Conservation (phyloP, 2,329 filamentous ascomycete genomes). For the Phyllosticta citriasiana region DNA sequence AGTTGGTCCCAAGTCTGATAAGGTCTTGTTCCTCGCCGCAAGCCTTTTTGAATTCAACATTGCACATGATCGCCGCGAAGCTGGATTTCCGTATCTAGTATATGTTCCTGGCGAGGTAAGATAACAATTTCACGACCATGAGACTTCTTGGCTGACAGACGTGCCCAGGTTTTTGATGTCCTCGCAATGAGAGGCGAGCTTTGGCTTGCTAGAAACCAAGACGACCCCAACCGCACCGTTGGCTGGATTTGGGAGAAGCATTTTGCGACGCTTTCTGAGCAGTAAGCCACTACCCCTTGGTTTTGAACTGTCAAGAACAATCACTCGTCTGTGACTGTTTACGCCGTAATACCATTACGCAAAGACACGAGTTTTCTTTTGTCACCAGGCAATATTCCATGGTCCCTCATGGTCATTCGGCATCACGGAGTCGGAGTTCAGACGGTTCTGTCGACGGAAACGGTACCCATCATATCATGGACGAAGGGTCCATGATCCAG, state of each 20-base stretch:
- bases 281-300: conserved; percentile 8
- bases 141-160: not conserved
- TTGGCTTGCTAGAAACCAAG: conserved; percentile 96
- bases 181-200: conserved; percentile 95
- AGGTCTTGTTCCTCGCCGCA: conserved; percentile 80
- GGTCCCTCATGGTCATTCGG: conserved; percentile 5
- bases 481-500: not conserved
- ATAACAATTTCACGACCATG: conserved; percentile 10
- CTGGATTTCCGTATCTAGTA: conserved; percentile 88
- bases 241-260: conserved; percentile 99
- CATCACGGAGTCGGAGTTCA: conserved; percentile 9
- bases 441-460: not conserved
- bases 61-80: conserved; percentile 80
- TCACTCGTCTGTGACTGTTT: not conserved
- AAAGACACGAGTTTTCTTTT: conserved; percentile 9
- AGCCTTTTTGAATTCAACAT: conserved; percentile 97
- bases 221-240: conserved; percentile 66
- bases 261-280: conserved; percentile 47
- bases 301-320: not conserved
- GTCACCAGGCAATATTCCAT: conserved; percentile 5
- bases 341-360: conserved; percentile 1
- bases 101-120: conserved; percentile 85
- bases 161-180: conserved; percentile 42
- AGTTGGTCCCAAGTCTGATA: conserved; percentile 48
- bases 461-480: conserved; percentile 1